Evolutionary conservation across 2,329 filamentous ascomycete genomes (phyloP), one percentile per base, ranked within the genome.

Genomic region (Aspergillus sp.): DNA sequence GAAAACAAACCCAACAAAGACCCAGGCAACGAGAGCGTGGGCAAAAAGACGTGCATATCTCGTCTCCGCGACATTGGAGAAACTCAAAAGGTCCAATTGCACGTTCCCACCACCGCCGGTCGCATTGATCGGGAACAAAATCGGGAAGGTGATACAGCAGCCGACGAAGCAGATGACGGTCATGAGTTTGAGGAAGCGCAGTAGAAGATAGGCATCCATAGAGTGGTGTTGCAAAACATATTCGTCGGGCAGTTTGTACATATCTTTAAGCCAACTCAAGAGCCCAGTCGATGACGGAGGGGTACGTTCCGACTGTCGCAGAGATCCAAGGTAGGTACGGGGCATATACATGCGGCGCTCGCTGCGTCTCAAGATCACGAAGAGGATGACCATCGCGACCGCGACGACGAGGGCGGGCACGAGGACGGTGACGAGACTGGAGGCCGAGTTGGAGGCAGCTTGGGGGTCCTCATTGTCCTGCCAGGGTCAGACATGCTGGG

Each of bases 181-280:
- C 27, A 88, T 79, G 54, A 95, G 88, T 69, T 92, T 91, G 62
- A 98, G 78, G 69, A 93, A 96, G 37, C 93, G 91, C 27, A 98
- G 81, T 73, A 96, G 91, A 52, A 98, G 86, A 74, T 93, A 98
- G 33, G 90, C 90, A 72, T 99, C 93, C 62, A 99, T 84, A 0
- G 92, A 96, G 72, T 93, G 91, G 77, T 96, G 91, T 68, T 95
- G 90, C 21, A 98, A 84, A 24, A 93, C 86, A 69, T 90, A 91
- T 41, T 87, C 86, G 71, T 98, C 93, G 3, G 83, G 80, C 19
- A 86, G 73, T 65, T 82, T 83, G 77, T 85, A 88, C 75, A 91
- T 90, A 12, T 82, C 78, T 9, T 76, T 75, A 57, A 91, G 74
- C 89, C 89, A 92, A 65, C 88, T 84, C 66, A 90, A 77, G 46